Base-by-base conservation (phyloP, 2,329 filamentous ascomycete genomes). In the Gaeumannomyces tritici region DNA sequence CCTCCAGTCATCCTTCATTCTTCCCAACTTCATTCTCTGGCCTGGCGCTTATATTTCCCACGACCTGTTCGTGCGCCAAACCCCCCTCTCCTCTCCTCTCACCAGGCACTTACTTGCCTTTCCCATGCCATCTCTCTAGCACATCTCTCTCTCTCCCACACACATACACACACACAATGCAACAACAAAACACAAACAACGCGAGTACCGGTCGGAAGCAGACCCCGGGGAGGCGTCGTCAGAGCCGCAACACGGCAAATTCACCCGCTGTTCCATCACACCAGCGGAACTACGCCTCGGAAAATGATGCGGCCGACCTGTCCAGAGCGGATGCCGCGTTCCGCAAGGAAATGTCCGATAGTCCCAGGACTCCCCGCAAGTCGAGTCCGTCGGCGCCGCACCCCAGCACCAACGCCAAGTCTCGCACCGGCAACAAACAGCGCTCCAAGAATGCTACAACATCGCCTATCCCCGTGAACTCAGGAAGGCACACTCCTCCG, bases 241-340 rank as follows among this genome's bases (percentile, higher is more conserved):
- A 73, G 70, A 71, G 76, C 64, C 71, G 73, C 66, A 71, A 77
- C 66, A 70, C 68, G 66, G 67, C 73, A 55, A 73, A 71, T 61
- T 69, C 71, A 24, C 69, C 77, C 21, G 73, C 73, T 13, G 27
- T 27, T 26, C 13, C 54, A 24, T 55, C 54, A 24, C 35, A 42
- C 11, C 79, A 79, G 64, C 85, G 82, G 71, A 79, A 77, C n/a
- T 85, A 85, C 68, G 83, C 80, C 28, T 86, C 83, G 4, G 83
- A 86, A 70, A 84, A 81, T 67, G 83, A 86, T 24, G 59, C 31
- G 35, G 28, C 26, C 59, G 59, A 61, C 67, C 72, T 74, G 66
- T 73, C 70, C 57, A 18, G 35, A 6, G 72, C 65, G 65, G 74
- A 72, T 66, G 74, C 68, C 64, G 68, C 67, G 61, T 71, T 69